phyloP scores from a whole-genome alignment of 1,284 basidiomycete genomes.

The Cutaneotrichosporon sp. region DNA sequence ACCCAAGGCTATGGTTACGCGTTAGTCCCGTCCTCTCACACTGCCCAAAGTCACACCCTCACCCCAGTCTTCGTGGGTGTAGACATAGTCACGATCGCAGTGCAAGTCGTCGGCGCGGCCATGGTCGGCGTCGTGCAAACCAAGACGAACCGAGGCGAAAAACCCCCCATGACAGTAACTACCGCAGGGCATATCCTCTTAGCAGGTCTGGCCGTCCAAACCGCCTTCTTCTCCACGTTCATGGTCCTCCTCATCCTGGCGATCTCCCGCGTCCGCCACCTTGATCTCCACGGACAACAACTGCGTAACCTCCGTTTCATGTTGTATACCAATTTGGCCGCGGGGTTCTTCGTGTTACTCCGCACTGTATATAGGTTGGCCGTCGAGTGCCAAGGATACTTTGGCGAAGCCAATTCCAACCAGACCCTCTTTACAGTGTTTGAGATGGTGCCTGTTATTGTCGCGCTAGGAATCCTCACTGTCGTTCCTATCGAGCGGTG shows the following conservation, averaged over 20 bases:
- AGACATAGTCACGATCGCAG: slow-evolving; percentile 45
- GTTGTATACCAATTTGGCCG: slow-evolving; percentile 14
- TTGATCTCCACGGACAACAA: background rate
- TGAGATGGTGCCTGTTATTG: slow-evolving; percentile 52
- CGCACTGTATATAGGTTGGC: slow-evolving; percentile 54
- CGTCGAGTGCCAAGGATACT: slow-evolving; percentile 53
- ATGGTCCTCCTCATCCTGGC: slow-evolving; percentile 10
- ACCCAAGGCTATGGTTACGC: slow-evolving; percentile 37
- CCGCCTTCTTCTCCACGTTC: slow-evolving; percentile 21
- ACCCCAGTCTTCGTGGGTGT: slow-evolving; percentile 46
- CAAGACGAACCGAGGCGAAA: slow-evolving; percentile 29
- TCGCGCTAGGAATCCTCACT: slow-evolving; percentile 47
- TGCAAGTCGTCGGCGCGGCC: slow-evolving; percentile 54
- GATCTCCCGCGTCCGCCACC: slow-evolving; percentile 10
- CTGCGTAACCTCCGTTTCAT: slow-evolving; percentile 10
- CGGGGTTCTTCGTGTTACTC: slow-evolving; percentile 36
- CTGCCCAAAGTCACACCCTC: too few species aligned
- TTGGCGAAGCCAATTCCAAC: slow-evolving; percentile 43
- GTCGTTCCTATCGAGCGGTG: slow-evolving; percentile 26
- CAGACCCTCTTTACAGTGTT: slow-evolving; percentile 51
- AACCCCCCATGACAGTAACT: slow-evolving; percentile 37
- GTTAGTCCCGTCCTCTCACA: slow-evolving; percentile 25
- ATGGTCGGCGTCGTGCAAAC: slow-evolving; percentile 54
- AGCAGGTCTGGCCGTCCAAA: slow-evolving; percentile 50
- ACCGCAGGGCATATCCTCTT: slow-evolving; percentile 53